Evolutionary conservation across 805 yeast species (phyloP).

Genomic region (Saccharomycopsis lassenensis): DNA sequence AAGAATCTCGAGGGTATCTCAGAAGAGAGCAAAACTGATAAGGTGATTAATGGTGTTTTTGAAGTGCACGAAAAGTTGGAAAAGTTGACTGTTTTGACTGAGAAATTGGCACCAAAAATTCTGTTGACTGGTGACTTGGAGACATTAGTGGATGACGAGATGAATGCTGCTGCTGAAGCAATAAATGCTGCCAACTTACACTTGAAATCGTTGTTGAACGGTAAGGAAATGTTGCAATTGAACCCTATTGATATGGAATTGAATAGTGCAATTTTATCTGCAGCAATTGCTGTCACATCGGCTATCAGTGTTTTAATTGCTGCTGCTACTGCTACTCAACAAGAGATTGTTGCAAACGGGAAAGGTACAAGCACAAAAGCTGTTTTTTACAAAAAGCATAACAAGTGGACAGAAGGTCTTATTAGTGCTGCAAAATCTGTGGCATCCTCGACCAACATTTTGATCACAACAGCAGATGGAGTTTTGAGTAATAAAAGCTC

Average conservation of each 20-base stretch:
- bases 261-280: conserved; percentile 64
- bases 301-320: conserved; percentile 62
- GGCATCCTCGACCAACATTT: conserved; percentile 70
- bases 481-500: conserved; percentile 52
- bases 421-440: conserved; percentile 84
- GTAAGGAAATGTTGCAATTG: conserved; percentile 38
- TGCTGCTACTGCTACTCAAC: conserved; percentile 72
- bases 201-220: conserved; percentile 39
- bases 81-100: conserved; percentile 42
- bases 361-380: conserved; percentile 55
- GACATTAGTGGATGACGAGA: conserved; percentile 61
- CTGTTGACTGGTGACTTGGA: conserved; percentile 45
- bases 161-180: conserved; percentile 61
- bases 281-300: conserved; percentile 71
- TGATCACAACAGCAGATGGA: conserved; percentile 82
- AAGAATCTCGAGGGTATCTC: conserved; percentile 36
- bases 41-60: conserved; percentile 61
- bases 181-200: conserved; percentile 56
- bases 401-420: conserved; percentile 89
- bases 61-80: conserved; percentile 66
- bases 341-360: conserved; percentile 67
- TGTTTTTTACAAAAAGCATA: conserved; percentile 76
- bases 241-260: conserved; percentile 53
- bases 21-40: conserved; percentile 62
- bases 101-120: conserved; percentile 38